Percentiles rank a stretch among this genome's conserved stretches.
phyloP scores from a whole-genome alignment of 208 protist genomes.

The Willaertia magna region DNA sequence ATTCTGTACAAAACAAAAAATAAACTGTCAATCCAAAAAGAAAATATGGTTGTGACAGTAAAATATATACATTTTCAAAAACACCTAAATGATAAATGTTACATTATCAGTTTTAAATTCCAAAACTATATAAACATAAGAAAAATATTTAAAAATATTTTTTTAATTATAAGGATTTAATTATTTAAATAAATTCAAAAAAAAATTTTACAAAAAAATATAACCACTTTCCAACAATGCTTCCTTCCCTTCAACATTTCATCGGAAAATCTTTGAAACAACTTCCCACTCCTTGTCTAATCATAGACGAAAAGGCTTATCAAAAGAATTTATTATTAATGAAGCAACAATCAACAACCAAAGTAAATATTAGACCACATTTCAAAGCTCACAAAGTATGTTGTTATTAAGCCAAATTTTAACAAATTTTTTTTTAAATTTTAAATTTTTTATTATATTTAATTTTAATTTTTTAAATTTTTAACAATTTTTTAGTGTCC shows the following conservation, averaged over 20 bases:
- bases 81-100: too few species aligned
- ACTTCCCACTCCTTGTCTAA: not conserved
- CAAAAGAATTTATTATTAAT: not conserved
- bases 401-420: not conserved
- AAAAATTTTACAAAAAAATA: too few species aligned
- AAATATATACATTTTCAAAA: too few species aligned
- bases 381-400: conserved; percentile 11
- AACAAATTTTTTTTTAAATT: not conserved
- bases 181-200: too few species aligned
- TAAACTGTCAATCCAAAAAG: too few species aligned
- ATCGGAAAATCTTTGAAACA: not conserved
- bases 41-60: too few species aligned
- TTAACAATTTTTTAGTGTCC: not conserved
- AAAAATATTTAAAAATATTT: too few species aligned
- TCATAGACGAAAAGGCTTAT: not conserved
- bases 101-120: too few species aligned
- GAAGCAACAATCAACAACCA: not conserved
- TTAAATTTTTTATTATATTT: not conserved
- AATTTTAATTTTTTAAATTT: not conserved
- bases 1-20: too few species aligned
- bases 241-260: not conserved
- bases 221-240: too few species aligned
- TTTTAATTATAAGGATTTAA: too few species aligned
- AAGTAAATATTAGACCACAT: not conserved
- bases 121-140: too few species aligned